Base-by-base conservation (phyloP, 2,329 filamentous ascomycete genomes). In the Helotiales sp. region DNA sequence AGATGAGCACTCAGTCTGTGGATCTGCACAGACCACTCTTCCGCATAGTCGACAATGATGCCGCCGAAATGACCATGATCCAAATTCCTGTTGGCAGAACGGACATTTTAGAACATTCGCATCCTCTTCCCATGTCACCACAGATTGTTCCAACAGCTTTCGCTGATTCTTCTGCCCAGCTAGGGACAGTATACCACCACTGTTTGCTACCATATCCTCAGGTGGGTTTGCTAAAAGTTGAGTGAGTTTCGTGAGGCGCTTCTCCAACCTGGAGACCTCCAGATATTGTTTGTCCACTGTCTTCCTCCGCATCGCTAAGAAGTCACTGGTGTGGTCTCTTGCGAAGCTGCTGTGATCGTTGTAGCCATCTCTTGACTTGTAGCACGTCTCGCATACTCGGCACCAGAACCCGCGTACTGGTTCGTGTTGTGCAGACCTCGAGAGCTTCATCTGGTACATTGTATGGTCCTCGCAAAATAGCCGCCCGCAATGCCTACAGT, bases 371-470 rank as follows among this genome's bases (percentile, higher is more conserved):
- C 95, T 84, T 52, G 92, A 96, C 76, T 97, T 98, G 77, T 95
- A 99, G 75, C 95, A 99, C n/a, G 95, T 98, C 77, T 99, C 95
- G 71, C 95, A 99, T 1, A 98, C 93, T 52, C 95, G 79, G 67
- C 91, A 96, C 95, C 95, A 99, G 66, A 91, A 84, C 7, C 95
- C 95, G 61, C 93, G 81, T 1, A 95, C 85, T 0, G 95, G 93
- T 63, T 99, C 95, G 74, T 97, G 91, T 58, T 87, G 83, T 3
- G 95, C 95, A 29, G 92, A 89, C 54, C 93, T 82, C 8, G 93
- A 96, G 10, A 99, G 80, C 78, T 96, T 97, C 90, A 98, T 98
- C 77, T 99, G 93, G 71, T 98, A 99, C 93, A 99, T 96, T 52
- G 95, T 98, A 72, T 99, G 95, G 66, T 93, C 90, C 70, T 98